Conservation (phyloP, 306 rosid species). For the Quercus suber region DNA sequence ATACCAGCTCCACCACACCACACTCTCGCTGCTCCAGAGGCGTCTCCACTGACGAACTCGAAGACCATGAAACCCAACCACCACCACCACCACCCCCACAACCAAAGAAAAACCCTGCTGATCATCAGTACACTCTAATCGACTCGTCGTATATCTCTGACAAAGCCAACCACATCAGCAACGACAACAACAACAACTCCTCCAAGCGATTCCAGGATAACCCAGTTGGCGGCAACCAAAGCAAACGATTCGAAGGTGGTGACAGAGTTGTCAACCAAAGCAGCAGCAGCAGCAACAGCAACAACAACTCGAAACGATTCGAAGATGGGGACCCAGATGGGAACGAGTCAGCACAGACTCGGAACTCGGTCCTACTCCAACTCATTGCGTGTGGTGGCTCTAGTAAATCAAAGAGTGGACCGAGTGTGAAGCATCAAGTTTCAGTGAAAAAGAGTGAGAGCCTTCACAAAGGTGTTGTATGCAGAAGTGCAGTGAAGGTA, state of each 20-base stretch:
- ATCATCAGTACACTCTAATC: background rate
- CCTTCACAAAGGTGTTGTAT: slow-evolving; percentile 31
- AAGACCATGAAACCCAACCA: slow-evolving; percentile 20
- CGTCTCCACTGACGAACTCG: slow-evolving; percentile 63
- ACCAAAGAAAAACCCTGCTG: slow-evolving; percentile 2
- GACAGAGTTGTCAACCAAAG: slow-evolving; percentile 3
- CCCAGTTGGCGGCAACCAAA: no score
- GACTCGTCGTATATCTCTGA: background rate
- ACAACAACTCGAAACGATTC: slow-evolving; percentile 7
- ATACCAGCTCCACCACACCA: slow-evolving; percentile 64
- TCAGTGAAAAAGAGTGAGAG: slow-evolving; percentile 27
- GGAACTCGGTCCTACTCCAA: slow-evolving; percentile 66
- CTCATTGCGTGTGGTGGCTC: slow-evolving; percentile 82
- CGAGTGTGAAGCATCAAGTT: slow-evolving; percentile 20
- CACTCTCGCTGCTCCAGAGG: slow-evolving; percentile 85
- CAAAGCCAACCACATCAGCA: slow-evolving; percentile 3
- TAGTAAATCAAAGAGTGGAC: slow-evolving; percentile 32
- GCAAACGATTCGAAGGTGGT: slow-evolving; percentile 18
- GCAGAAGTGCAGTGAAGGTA: slow-evolving; percentile 24
- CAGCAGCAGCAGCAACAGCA: background rate
- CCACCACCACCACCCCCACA: background rate
- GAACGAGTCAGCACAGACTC: slow-evolving; percentile 26
- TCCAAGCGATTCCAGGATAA: no score
- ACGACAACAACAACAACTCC: background rate
- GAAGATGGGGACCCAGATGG: slow-evolving; percentile 16